Base-by-base conservation (phyloP, 2,329 filamentous ascomycete species). In the Colletotrichum euphorbiae region DNA sequence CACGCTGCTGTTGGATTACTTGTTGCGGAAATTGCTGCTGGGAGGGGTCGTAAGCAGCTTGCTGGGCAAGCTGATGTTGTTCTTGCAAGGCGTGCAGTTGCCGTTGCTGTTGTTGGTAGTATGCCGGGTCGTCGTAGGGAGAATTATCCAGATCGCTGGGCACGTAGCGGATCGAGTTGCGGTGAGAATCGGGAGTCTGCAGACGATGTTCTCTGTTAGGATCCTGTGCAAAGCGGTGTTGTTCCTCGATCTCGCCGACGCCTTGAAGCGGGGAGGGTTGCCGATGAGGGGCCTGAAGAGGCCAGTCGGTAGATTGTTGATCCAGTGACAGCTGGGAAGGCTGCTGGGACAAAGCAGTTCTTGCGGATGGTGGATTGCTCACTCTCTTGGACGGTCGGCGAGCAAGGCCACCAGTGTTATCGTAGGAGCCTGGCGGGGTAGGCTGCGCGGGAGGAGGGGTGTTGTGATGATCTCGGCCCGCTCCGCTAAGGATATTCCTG, bases 351-450 rank as follows among this genome's bases (percentile, higher is more conserved):
- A 78, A 73, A 70, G 76, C 79, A 40, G 82, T 83, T 74, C 81
- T 81, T 71, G 84, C 72, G 72, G 77, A 74, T 72, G 81, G 80
- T 63, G 77, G 77, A 70, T 84, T 82, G 82, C 85, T 85, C 75
- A 85, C 79, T 74, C 87, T 82, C 80, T 87, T 89, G 50, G 88
- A 90, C 36, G 84, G 81, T 72, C 85, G 81, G 71, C 87, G 87
- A 71, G 78, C 81, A 54, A 89, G 77, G 57, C 82, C 82, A 54
- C 77, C 71, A 67, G 80, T 80, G 73, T 84, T 85, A 74, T 85
- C 84, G 81, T 86, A 84, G 60, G 80, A 75, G 69, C 63, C 79
- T 75, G 69, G 71, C 61, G 52, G 70, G 71, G 55, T 66, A 60
- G 62, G 68, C 52, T 73, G 74, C 51, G 62, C 52, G 67, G 73